These are phyloP conservation scores for Mycena vulgaris DNA, from an alignment of 768 basidiomycete species.

Conservation along the genomic window DNA sequence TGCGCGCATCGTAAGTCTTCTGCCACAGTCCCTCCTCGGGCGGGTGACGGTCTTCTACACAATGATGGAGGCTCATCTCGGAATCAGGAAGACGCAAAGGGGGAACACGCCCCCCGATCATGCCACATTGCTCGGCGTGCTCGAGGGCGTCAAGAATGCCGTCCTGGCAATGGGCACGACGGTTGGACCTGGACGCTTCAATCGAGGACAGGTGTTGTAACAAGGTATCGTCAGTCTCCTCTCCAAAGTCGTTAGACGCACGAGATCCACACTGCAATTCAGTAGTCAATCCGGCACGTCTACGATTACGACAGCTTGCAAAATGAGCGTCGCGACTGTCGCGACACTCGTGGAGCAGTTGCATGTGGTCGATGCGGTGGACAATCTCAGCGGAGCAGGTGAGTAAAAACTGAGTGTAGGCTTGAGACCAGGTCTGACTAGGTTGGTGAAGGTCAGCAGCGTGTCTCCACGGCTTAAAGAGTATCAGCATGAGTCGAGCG, in stretches of 20 bases:
- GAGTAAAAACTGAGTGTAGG: background rate
- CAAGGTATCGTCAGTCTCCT: background rate
- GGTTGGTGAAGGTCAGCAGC: background rate
- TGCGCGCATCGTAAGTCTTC: background rate
- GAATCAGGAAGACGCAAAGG: too few species aligned
- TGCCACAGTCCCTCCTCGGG: background rate
- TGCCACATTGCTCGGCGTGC: background rate
- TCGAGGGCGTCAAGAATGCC: background rate
- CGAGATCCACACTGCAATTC: background rate
- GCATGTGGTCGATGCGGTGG: background rate
- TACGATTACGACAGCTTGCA: background rate
- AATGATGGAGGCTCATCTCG: background rate
- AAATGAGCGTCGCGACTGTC: background rate
- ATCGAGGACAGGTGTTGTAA: background rate
- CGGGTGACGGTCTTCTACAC: background rate
- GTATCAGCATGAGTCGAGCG: background rate
- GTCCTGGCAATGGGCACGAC: background rate
- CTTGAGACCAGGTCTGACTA: background rate
- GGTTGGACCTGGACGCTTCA: background rate
- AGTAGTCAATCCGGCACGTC: background rate
- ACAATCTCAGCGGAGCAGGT: background rate
- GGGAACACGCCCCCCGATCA: background rate
- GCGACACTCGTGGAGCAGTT: too few species aligned
- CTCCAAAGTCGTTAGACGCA: background rate
- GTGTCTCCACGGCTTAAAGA: too few species aligned